Conservation (phyloP, 805 yeast genomes). For the Barnettozyma sucrosica region DNA sequence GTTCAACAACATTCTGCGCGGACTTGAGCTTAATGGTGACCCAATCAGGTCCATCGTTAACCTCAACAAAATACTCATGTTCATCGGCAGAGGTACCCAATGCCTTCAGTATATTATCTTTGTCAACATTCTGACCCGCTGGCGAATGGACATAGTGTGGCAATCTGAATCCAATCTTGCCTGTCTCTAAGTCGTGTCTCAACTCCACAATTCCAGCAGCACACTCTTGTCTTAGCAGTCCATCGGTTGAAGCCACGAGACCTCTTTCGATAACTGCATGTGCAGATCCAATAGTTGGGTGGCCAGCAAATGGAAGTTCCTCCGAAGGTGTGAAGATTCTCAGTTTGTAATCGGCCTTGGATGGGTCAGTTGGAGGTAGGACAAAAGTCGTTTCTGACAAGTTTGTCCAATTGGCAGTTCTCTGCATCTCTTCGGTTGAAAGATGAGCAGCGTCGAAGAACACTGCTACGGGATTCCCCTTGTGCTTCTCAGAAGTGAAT, state of each 20-base stretch:
- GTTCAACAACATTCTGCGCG: slow-evolving; percentile 29
- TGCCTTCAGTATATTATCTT: slow-evolving; percentile 2
- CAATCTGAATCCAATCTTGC: slow-evolving; percentile 27
- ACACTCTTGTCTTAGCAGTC: slow-evolving; percentile 39
- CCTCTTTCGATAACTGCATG: slow-evolving; percentile 39
- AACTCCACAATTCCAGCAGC: slow-evolving; percentile 38
- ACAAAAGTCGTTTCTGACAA: slow-evolving; percentile 54
- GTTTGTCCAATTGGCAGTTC: slow-evolving; percentile 54
- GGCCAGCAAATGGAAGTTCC: slow-evolving; percentile 61
- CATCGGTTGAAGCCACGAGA: slow-evolving; percentile 21
- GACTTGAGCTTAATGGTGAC: slow-evolving; percentile 30
- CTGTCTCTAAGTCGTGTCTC: slow-evolving; percentile 18
- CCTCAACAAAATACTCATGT: slow-evolving; percentile 9
- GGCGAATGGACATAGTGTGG: slow-evolving; percentile 16
- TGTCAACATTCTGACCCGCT: slow-evolving; percentile 1
- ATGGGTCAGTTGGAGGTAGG: slow-evolving; percentile 31
- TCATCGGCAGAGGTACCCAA: slow-evolving; percentile 1
- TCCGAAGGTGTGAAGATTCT: slow-evolving; percentile 42
- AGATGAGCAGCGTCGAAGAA: slow-evolving; percentile 37
- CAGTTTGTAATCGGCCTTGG: slow-evolving; percentile 40
- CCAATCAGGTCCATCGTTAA: slow-evolving; percentile 46
- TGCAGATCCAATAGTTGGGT: slow-evolving; percentile 53
- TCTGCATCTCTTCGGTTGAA: slow-evolving; percentile 36
- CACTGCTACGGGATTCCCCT: slow-evolving; percentile 50
- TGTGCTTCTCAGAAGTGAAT: slow-evolving; percentile 26